Evolutionary conservation across 805 yeast genomes (phyloP).

Genomic region (Kuraishia floccosa): DNA sequence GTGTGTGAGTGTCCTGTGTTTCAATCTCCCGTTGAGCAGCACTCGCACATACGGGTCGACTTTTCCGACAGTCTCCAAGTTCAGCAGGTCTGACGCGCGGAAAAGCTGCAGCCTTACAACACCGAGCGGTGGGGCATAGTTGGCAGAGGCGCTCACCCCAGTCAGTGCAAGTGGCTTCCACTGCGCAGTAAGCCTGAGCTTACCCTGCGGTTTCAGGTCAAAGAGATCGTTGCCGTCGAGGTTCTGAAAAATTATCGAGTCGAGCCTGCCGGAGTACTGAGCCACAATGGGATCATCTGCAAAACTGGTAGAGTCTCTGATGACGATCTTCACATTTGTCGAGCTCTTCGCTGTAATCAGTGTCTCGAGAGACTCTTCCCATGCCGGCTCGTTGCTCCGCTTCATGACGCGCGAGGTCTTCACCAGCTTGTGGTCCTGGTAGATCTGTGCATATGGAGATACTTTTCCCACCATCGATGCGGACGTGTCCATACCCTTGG

Average conservation of each 20-base stretch:
- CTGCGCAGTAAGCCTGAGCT: conserved; percentile 38
- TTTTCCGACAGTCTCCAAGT: conserved; percentile 57
- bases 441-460: conserved; percentile 62
- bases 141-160: conserved; percentile 31
- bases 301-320: conserved; percentile 49
- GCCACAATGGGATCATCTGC: conserved; percentile 40
- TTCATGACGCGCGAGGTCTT: conserved; percentile 50
- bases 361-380: conserved; percentile 53
- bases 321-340: conserved; percentile 40
- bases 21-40: conserved; percentile 42
- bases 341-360: conserved; percentile 49
- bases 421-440: conserved; percentile 42
- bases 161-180: conserved; percentile 66
- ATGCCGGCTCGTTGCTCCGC: conserved; percentile 62
- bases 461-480: conserved; percentile 38
- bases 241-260: conserved; percentile 40
- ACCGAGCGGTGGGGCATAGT: conserved; percentile 53
- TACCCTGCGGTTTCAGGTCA: conserved; percentile 39
- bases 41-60: conserved; percentile 68
- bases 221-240: conserved; percentile 39
- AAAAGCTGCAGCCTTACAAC: conserved; percentile 49
- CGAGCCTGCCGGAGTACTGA: conserved; percentile 36
- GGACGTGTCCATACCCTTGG: conserved; percentile 42
- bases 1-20: conserved; percentile 42
- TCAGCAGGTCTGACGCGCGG: conserved; percentile 36